Conservation (phyloP, 768 basidiomycete species). For the Pleurotus sapidus region DNA sequence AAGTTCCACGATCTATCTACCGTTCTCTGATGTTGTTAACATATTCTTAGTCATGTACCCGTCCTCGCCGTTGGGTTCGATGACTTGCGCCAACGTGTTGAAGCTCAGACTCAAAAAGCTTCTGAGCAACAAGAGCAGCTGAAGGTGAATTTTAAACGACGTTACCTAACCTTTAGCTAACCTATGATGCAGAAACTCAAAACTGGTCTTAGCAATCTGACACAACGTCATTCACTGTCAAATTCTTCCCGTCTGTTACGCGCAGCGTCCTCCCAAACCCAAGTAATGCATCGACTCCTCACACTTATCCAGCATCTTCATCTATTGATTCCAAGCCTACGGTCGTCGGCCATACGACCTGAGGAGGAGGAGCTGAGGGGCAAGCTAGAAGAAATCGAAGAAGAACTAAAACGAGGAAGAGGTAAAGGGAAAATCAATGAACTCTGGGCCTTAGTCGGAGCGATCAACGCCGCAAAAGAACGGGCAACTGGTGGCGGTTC, state of each 20-base stretch:
- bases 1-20: no score
- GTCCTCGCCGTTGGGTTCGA: conserved; percentile 82
- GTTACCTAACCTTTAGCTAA: background rate
- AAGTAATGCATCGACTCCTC: conserved; percentile 69
- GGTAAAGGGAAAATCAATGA: conserved; percentile 76
- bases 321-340: conserved; percentile 72
- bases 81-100: conserved; percentile 74
- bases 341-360: conserved; percentile 70
- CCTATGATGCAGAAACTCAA: conserved; percentile 52
- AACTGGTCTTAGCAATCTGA: conserved; percentile 56
- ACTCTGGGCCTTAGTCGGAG: conserved; percentile 81
- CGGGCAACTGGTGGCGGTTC: conserved; percentile 37
- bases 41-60: conserved; percentile 60
- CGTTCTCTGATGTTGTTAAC: background rate
- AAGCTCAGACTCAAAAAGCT: conserved; percentile 69
- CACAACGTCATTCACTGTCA: conserved; percentile 59
- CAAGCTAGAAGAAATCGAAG: conserved; percentile 69
- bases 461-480: conserved; percentile 61
- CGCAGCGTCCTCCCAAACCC: conserved; percentile 60
- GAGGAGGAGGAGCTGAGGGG: conserved; percentile 79
- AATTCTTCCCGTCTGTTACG: conserved; percentile 68
- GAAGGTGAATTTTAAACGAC: conserved; percentile 33
- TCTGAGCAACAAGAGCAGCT: conserved; percentile 65
- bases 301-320: conserved; percentile 73
- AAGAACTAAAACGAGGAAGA: conserved; percentile 56